A percentile compares a stretch with the other conserved stretches of the same genome.
phyloP scores from a whole-genome alignment of 2,329 filamentous ascomycete species.

The Fusarium staphyleae region DNA sequence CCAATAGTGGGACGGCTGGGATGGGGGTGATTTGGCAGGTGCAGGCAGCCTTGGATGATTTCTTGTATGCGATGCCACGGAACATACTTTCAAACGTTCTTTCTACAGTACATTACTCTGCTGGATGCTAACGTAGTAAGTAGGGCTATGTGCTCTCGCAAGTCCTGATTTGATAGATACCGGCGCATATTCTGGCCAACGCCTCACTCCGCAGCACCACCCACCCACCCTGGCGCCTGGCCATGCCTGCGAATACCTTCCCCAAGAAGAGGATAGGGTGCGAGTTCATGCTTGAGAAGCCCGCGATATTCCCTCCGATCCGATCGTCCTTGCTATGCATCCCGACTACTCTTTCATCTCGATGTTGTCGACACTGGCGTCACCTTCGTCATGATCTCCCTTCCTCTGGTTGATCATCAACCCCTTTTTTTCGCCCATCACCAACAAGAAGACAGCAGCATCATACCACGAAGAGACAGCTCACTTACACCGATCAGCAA shows the following conservation, averaged over 20 bases:
- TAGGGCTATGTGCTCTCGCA: neutral
- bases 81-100: neutral
- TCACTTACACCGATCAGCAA: constrained; percentile 3
- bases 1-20: neutral
- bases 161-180: constrained; percentile 21
- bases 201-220: too few relatives aligned
- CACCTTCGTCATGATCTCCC: constrained; percentile 28
- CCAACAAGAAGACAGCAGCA: neutral
- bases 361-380: constrained; percentile 16
- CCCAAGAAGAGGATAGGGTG: neutral
- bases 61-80: constrained; percentile 17
- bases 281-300: constrained; percentile 10
- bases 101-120: too few relatives aligned
- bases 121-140: too few relatives aligned
- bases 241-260: too few relatives aligned
- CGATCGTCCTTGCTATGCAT: constrained; percentile 9
- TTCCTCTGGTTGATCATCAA: constrained; percentile 12
- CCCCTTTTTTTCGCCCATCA: neutral
- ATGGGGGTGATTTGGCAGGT: constrained; percentile 22
- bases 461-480: constrained; percentile 2
- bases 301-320: constrained; percentile 21
- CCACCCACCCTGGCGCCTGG: too few relatives aligned
- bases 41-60: neutral
- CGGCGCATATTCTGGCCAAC: neutral
- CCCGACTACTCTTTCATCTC: constrained; percentile 7